Conservation (phyloP, 1,139 yeast species). For the Saccharomycopsis hybrid region DNA sequence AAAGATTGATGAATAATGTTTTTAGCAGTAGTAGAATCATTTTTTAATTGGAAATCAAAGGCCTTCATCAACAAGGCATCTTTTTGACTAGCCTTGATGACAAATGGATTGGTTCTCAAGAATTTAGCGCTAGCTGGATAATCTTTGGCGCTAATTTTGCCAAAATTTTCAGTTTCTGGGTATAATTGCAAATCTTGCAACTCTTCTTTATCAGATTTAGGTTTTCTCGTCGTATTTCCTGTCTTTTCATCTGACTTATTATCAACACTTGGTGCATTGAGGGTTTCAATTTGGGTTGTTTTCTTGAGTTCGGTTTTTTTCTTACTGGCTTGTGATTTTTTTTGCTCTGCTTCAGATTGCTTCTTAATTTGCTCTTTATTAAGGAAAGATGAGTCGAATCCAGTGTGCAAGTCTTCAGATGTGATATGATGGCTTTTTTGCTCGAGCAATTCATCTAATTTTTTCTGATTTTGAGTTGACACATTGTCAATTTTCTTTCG, state of each 20-base stretch:
- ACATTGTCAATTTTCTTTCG: constrained; percentile 63
- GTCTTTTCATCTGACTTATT: too few relatives aligned
- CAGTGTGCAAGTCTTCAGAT: constrained; percentile 90
- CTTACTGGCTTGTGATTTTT: too few relatives aligned
- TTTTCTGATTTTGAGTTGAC: constrained; percentile 50
- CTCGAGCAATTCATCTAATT: constrained; percentile 56
- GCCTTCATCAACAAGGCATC: constrained; percentile 93
- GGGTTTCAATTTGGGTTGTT: constrained; percentile 32
- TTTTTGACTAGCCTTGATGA: constrained; percentile 77
- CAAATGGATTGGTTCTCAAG: constrained; percentile 54
- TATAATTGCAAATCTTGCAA: constrained; percentile 39
- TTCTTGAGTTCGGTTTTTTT: constrained; percentile 14
- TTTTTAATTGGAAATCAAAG: constrained; percentile 71
- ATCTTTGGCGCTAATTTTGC: constrained; percentile 47
- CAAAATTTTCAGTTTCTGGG: constrained; percentile 62
- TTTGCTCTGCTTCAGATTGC: constrained; percentile 19
- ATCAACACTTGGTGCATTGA: constrained; percentile 25
- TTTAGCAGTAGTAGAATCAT: constrained; percentile 45
- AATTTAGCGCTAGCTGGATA: constrained; percentile 44
- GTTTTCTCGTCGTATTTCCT: constrained; percentile 20
- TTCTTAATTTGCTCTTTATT: constrained; percentile 36
- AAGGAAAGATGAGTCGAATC: constrained; percentile 82
- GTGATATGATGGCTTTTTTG: constrained; percentile 75
- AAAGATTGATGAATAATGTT: constrained; percentile 76
- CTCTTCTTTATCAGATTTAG: constrained; percentile 19